Evolutionary conservation across 768 basidiomycete genomes (phyloP).

Genomic region (Gloeophyllum trabeum): DNA sequence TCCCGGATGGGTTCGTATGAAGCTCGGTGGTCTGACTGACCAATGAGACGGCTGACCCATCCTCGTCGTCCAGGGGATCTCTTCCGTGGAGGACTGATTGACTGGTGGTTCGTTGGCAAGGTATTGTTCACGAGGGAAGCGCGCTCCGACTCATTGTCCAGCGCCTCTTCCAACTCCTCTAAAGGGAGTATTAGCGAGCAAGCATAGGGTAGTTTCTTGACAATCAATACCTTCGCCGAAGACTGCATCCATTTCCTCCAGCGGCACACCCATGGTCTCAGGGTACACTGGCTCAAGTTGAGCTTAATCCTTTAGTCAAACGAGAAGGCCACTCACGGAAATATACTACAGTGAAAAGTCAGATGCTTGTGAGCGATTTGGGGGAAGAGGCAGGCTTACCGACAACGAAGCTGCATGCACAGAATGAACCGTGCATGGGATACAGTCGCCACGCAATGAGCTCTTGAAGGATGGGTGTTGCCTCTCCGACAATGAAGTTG

Average conservation of each 20-base stretch:
- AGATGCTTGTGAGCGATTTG: no score
- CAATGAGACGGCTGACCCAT: conserved; percentile 42
- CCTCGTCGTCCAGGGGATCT: conserved; percentile 17
- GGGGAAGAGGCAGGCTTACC: conserved; percentile 27
- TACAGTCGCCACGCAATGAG: conserved; percentile 85
- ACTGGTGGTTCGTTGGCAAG: conserved; percentile 25
- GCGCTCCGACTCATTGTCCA: conserved; percentile 57
- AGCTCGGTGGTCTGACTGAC: conserved; percentile 24
- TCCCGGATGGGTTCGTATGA: conserved; percentile 37
- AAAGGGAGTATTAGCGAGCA: neutral
- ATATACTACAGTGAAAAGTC: conserved; percentile 38
- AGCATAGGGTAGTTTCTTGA: neutral
- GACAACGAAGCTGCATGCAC: conserved; percentile 74
- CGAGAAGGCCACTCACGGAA: conserved; percentile 42
- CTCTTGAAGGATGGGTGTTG: conserved; percentile 82
- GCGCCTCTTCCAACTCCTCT: conserved; percentile 42
- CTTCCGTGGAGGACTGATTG: conserved; percentile 17
- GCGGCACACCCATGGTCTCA: conserved; percentile 75
- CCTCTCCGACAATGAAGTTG: conserved; percentile 84
- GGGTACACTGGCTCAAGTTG: conserved; percentile 41
- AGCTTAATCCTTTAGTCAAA: conserved; percentile 6
- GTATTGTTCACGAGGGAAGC: conserved; percentile 38
- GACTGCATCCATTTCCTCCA: conserved; percentile 87
- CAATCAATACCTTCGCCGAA: conserved; percentile 72
- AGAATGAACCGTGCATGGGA: conserved; percentile 94